Evolutionary conservation across 2,329 filamentous ascomycete species (phyloP).

Genomic region (Chalaropsis ovoidea): DNA sequence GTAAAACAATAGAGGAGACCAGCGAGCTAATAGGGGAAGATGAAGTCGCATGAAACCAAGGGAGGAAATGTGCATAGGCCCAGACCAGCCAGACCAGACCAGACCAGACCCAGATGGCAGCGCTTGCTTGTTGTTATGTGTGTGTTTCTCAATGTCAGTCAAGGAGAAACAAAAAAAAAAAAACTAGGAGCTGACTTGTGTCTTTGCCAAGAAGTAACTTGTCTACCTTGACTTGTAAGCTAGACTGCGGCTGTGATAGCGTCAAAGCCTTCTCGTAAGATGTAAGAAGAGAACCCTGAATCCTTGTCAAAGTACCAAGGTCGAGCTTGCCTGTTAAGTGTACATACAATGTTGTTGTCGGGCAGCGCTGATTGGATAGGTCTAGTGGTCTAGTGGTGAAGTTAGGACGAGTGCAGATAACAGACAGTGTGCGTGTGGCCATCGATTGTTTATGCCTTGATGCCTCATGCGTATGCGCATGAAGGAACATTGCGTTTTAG

Average conservation of each 20-base stretch:
- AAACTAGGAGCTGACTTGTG: neutral
- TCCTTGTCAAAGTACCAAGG: neutral
- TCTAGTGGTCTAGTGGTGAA: too few species aligned
- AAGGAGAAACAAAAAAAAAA: neutral
- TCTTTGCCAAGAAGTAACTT: conserved; percentile 1
- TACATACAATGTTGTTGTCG: too few species aligned
- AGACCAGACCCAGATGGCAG: too few species aligned
- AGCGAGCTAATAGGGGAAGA: neutral
- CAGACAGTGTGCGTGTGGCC: too few species aligned
- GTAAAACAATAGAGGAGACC: neutral
- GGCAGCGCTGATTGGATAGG: too few species aligned
- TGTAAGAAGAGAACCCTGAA: conserved; percentile 8
- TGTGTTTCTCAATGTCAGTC: neutral
- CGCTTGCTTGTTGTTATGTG: neutral
- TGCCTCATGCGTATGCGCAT: neutral
- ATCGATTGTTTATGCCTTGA: neutral
- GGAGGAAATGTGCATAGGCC: neutral
- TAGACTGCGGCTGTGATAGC: neutral
- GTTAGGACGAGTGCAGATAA: too few species aligned
- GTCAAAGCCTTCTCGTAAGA: conserved; percentile 15
- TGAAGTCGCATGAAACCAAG: neutral
- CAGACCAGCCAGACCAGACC: too few species aligned
- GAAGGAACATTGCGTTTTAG: neutral
- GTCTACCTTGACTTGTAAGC: neutral
- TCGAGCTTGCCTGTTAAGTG: too few species aligned